Evolutionary conservation across 768 basidiomycete genomes (phyloP).

Genomic region (Leccinum rimulosum): DNA sequence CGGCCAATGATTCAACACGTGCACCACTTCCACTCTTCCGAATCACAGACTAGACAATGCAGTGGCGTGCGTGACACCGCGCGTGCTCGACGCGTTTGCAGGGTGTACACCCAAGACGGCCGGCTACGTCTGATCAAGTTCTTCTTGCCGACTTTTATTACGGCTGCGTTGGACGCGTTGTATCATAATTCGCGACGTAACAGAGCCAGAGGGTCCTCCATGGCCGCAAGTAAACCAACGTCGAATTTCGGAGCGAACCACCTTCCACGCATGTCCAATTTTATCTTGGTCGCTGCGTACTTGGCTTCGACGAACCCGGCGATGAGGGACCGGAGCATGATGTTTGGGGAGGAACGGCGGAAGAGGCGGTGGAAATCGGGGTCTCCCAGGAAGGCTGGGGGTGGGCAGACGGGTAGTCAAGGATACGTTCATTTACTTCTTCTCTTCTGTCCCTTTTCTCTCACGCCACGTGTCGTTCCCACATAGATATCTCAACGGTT

Average conservation of each 20-base stretch:
- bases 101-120: too few relatives aligned
- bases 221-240: constrained; percentile 5
- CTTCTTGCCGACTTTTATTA: too few relatives aligned
- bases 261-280: constrained; percentile 69
- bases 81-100: too few relatives aligned
- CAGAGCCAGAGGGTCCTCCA: background rate
- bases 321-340: constrained; percentile 71
- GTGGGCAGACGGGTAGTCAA: constrained; percentile 43
- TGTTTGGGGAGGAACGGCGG: constrained; percentile 54
- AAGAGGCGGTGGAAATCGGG: constrained; percentile 46
- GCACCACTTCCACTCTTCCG: too few relatives aligned
- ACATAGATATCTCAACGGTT: constrained; percentile 71
- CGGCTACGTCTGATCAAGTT: too few relatives aligned
- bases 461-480: background rate
- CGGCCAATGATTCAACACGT: too few relatives aligned
- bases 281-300: constrained; percentile 72
- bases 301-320: constrained; percentile 84
- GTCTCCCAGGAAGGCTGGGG: constrained; percentile 31
- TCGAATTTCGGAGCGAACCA: constrained; percentile 28
- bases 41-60: too few relatives aligned
- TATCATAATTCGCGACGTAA: too few relatives aligned
- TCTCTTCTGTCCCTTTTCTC: background rate
- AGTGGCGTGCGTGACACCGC: too few relatives aligned
- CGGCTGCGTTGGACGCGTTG: too few relatives aligned
- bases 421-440: constrained; percentile 18